phyloP scores from a whole-genome alignment of 1,284 basidiomycete genomes.

The Pseudozyma hubeiensis region DNA sequence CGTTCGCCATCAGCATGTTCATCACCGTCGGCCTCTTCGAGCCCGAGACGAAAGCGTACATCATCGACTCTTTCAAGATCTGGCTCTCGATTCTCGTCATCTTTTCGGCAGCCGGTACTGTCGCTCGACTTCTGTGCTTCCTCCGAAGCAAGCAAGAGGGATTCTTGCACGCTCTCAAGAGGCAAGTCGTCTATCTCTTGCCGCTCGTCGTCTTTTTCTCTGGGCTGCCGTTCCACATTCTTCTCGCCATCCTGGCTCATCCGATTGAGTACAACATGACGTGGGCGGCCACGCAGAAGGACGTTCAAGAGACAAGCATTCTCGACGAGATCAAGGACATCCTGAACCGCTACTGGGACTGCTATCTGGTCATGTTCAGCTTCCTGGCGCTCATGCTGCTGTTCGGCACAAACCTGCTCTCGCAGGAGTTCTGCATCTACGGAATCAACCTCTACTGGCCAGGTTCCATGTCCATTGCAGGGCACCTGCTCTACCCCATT shows the following conservation, averaged over 20 bases:
- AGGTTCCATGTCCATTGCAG: conserved; percentile 14
- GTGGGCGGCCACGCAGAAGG: conserved; percentile 72
- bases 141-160: conserved; percentile 79
- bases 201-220: conserved; percentile 70
- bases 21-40: conserved; percentile 77
- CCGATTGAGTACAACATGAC: conserved; percentile 85
- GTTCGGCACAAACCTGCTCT: conserved; percentile 73
- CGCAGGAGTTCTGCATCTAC: conserved; percentile 74
- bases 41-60: conserved; percentile 77
- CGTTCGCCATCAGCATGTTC: conserved; percentile 79
- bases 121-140: conserved; percentile 78
- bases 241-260: conserved; percentile 81
- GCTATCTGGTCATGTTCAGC: conserved; percentile 73
- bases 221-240: conserved; percentile 70
- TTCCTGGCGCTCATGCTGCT: conserved; percentile 76
- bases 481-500: conserved; percentile 52
- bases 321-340: conserved; percentile 87
- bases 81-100: conserved; percentile 82
- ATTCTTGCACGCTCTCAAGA: conserved; percentile 73
- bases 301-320: conserved; percentile 73
- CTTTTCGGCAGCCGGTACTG: conserved; percentile 79
- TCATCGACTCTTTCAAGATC: conserved; percentile 74
- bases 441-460: conserved; percentile 46
- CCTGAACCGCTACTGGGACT: conserved; percentile 56
- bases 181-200: conserved; percentile 81